Percentiles rank a stretch among this genome's conserved stretches.
Evolutionary conservation across 345 rosid species (phyloP).

Genomic region (Raphanus raphanistrum): DNA sequence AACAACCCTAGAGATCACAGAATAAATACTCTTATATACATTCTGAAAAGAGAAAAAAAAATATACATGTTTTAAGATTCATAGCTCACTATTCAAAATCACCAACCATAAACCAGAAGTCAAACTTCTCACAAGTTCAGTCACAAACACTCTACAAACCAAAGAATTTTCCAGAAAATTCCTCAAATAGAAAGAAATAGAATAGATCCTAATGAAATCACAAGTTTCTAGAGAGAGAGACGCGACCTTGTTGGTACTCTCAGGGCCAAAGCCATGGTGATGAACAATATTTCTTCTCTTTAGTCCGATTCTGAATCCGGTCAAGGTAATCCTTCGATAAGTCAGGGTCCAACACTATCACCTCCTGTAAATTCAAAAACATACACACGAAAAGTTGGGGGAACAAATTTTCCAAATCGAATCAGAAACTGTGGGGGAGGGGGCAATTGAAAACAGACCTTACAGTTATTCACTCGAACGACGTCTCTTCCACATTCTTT

Average conservation of each 20-base stretch:
- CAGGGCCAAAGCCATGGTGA: conserved; percentile 77
- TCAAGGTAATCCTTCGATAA: conserved; percentile 81
- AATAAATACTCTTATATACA: conserved; percentile 67
- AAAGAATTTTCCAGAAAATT: not conserved
- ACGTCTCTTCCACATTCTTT: conserved; percentile 42
- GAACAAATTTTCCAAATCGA: conserved; percentile 4
- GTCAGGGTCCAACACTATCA: conserved; percentile 82
- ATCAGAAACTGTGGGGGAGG: not conserved
- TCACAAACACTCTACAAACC: not conserved
- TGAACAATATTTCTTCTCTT: conserved; percentile 77
- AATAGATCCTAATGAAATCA: conserved; percentile 37
- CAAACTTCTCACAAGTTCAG: too few species aligned
- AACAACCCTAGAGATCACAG: conserved; percentile 77
- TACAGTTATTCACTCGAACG: conserved; percentile 61
- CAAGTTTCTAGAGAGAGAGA: not conserved
- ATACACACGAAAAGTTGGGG: conserved; percentile 15
- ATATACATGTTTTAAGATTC: conserved; percentile 24
- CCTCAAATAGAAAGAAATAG: not conserved
- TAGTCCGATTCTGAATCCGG: conserved; percentile 75
- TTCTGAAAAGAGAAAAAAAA: conserved; percentile 46
- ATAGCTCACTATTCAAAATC: not conserved
- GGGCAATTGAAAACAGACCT: conserved; percentile 39
- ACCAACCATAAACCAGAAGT: too few species aligned
- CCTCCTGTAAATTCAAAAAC: conserved; percentile 52
- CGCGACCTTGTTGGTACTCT: conserved; percentile 50